Base-by-base conservation (phyloP, 305 asterid species). In the Fraxinus sp. region DNA sequence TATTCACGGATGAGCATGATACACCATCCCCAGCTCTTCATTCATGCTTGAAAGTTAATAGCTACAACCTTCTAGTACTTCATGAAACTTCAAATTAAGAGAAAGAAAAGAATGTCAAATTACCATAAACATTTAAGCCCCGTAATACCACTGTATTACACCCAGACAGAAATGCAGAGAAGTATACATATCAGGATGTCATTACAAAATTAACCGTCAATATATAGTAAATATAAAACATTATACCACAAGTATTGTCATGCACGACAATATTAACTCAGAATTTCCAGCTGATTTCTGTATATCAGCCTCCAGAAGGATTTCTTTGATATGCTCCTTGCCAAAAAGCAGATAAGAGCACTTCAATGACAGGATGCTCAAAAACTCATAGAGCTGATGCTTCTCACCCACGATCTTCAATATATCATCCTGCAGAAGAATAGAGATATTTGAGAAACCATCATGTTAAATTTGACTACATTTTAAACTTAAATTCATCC, bases 201-300 rank as follows among this genome's bases (percentile, higher is more conserved):
- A 78, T 43, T 75, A 79, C 68, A 83, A 59, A 80, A 77, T 83
- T 36, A 81, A 75, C 46, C 79, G 77, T 85, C 79, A 43, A 59
- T 39, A 73, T 33, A 30, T 62, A 79, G 8, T 43, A 36, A 66
- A 68, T 18, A 81, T 36, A 81, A 57, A 89, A 84, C 26, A 80
- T 18, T 90, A 57, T 94, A 97, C 99, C 98, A 95, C 99, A 84
- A 97, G 97, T 82, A 97, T 88, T 74, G 94, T 91, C 98, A 96
- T 97, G 96, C 98, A 94, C 82, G 98, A 92, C 88, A 91, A 86
- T 84, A 92, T 88, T 79, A 94, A 83, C 84, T 91, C 94, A 18
- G 86, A 88, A 86, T 85, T 92, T 86, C 97, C 98, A 82, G 91
- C 87, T 76, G 97, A 87, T 85, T 94, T 97, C 84, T 91, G 97